phyloP scores from a whole-genome alignment of 208 protist genomes.

The Acanthamoeba culbertsoni region DNA sequence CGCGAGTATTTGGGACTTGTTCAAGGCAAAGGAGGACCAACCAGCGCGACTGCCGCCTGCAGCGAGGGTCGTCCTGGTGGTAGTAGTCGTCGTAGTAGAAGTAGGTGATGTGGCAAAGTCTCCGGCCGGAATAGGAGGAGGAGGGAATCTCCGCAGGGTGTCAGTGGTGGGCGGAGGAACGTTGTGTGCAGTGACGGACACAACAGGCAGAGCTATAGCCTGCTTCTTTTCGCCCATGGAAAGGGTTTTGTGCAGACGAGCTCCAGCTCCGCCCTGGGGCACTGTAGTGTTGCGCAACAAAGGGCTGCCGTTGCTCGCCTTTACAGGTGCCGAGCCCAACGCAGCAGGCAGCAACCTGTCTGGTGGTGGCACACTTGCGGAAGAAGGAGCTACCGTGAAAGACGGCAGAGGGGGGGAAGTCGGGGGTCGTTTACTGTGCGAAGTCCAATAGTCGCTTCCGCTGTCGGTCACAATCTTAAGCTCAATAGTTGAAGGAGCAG shows the following conservation, averaged over 20 bases:
- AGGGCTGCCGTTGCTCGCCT: neutral
- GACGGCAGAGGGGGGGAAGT: too few species aligned
- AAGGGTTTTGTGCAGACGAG: slow-evolving; percentile 14
- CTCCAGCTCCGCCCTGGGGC: neutral
- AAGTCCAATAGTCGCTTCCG: too few species aligned
- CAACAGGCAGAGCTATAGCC: neutral
- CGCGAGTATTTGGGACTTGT: too few species aligned
- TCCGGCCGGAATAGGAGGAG: neutral
- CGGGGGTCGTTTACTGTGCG: too few species aligned
- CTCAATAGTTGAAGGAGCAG: neutral
- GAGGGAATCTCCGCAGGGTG: slow-evolving; percentile 13
- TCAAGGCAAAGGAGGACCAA: too few species aligned
- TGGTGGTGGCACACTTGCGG: too few species aligned
- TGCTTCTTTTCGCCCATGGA: slow-evolving; percentile 17
- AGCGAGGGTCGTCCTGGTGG: too few species aligned
- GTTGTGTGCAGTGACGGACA: neutral
- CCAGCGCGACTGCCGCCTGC: too few species aligned
- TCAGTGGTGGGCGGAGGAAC: neutral
- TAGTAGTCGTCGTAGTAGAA: neutral
- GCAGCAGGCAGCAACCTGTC: too few species aligned
- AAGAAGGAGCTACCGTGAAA: too few species aligned
- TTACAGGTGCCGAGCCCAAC: too few species aligned
- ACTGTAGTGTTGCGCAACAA: slow-evolving; percentile 23
- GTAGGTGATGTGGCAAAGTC: neutral
- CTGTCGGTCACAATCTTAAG: too few species aligned